These are phyloP conservation scores for Stephanodiscus triporus DNA, from an alignment of 108 stramenopile genomes.

Conservation along the genomic window DNA sequence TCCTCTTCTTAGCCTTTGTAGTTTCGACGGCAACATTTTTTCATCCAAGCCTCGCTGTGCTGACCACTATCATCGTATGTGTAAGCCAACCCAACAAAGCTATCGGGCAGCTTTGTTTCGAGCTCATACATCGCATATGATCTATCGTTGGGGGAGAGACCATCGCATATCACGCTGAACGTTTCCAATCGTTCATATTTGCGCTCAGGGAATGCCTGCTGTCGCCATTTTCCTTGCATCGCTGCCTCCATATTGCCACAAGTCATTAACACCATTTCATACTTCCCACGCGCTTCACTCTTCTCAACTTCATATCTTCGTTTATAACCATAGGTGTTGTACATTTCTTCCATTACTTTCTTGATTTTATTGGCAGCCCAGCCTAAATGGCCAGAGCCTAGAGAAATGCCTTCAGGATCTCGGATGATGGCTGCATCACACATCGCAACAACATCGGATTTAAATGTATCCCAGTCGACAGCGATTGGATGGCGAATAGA, in stretches of 20 bases:
- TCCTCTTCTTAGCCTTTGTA: slow-evolving; percentile 43
- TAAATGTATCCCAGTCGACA: slow-evolving; percentile 78
- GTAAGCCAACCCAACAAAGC: slow-evolving; percentile 83
- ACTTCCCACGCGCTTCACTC: slow-evolving; percentile 63
- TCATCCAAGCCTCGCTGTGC: slow-evolving; percentile 88
- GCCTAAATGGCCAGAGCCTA: slow-evolving; percentile 56
- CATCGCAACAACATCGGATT: slow-evolving; percentile 70
- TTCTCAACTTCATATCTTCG: slow-evolving; percentile 64
- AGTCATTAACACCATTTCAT: slow-evolving; percentile 45
- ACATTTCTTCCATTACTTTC: slow-evolving; percentile 67
- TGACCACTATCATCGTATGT: slow-evolving; percentile 82
- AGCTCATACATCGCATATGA: slow-evolving; percentile 78
- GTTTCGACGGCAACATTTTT: slow-evolving; percentile 69
- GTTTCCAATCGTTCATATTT: slow-evolving; percentile 67
- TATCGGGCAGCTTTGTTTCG: slow-evolving; percentile 69
- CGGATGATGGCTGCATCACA: slow-evolving; percentile 66
- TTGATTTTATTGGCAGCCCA: slow-evolving; percentile 67
- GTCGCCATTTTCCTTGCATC: slow-evolving; percentile 70
- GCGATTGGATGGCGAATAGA: slow-evolving; percentile 63
- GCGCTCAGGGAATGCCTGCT: slow-evolving; percentile 78
- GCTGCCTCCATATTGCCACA: slow-evolving; percentile 73
- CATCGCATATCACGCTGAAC: slow-evolving; percentile 76
- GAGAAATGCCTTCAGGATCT: slow-evolving; percentile 40
- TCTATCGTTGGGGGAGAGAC: slow-evolving; percentile 79
- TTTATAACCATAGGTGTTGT: slow-evolving; percentile 57